Conservation (phyloP, 805 yeast species). For the Kazachstania bromeliacearum region DNA sequence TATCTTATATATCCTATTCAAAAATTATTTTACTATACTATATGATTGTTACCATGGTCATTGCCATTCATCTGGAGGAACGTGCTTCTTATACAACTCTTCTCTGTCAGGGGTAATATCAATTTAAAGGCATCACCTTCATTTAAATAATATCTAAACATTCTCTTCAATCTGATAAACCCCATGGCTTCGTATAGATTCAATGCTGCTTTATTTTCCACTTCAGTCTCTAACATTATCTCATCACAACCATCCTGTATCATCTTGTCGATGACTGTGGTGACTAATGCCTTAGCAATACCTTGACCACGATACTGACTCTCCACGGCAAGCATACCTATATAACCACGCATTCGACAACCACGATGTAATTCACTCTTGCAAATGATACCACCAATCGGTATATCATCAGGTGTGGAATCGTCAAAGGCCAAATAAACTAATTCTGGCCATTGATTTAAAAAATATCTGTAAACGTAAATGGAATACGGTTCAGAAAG, state of each 20-base stretch:
- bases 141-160: slow-evolving; percentile 80
- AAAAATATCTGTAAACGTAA: slow-evolving; percentile 83
- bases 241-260: slow-evolving; percentile 65
- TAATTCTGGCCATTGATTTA: slow-evolving; percentile 84
- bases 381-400: slow-evolving; percentile 80
- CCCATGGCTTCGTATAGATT: slow-evolving; percentile 66
- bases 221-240: slow-evolving; percentile 88
- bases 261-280: slow-evolving; percentile 55
- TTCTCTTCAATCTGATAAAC: slow-evolving; percentile 61
- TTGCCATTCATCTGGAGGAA: slow-evolving; percentile 29
- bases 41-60: neutral
- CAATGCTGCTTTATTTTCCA: slow-evolving; percentile 63
- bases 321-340: slow-evolving; percentile 90
- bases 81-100: slow-evolving; percentile 45
- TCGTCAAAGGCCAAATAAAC: slow-evolving; percentile 52
- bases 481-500: slow-evolving; percentile 90
- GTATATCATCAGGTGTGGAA: slow-evolving; percentile 15
- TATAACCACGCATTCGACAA: slow-evolving; percentile 70
- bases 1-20: neutral
- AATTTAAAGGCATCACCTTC: slow-evolving; percentile 89
- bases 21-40: neutral
- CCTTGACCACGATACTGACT: slow-evolving; percentile 65
- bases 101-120: slow-evolving; percentile 67
- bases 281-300: slow-evolving; percentile 67
- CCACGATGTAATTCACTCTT: slow-evolving; percentile 70